phyloP scores from a whole-genome alignment of 2,329 filamentous ascomycete species.

The Acrocalymma vagum region DNA sequence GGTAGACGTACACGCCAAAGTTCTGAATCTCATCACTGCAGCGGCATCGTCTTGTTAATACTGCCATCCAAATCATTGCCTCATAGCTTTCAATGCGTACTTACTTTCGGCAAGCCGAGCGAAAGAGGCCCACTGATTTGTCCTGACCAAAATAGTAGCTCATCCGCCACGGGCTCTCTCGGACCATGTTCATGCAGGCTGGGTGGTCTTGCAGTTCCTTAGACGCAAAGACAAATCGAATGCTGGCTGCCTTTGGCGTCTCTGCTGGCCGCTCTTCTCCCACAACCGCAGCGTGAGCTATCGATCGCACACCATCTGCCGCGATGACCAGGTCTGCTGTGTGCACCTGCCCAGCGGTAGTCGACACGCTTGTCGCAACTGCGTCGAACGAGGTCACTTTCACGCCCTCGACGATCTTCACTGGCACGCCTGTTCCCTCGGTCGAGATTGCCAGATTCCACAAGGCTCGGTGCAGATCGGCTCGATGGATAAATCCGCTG shows the following conservation, averaged over 20 bases:
- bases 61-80: slow-evolving; percentile 4
- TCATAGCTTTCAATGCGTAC: slow-evolving; percentile 5
- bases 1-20: slow-evolving; percentile 10
- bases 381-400: slow-evolving; percentile 8
- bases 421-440: slow-evolving; percentile 5
- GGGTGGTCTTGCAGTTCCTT: slow-evolving; percentile 7
- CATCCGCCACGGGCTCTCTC: slow-evolving; percentile 4
- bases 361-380: not conserved
- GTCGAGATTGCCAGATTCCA: slow-evolving; percentile 5
- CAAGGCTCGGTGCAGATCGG: slow-evolving; percentile 9
- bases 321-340: slow-evolving; percentile 22
- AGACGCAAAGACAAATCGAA: slow-evolving; percentile 8
- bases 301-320: slow-evolving; percentile 25
- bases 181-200: slow-evolving; percentile 5
- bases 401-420: slow-evolving; percentile 8
- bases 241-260: slow-evolving; percentile 4
- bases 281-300: slow-evolving; percentile 1
- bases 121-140: slow-evolving; percentile 7
- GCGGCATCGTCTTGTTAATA: slow-evolving; percentile 7
- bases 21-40: slow-evolving; percentile 10
- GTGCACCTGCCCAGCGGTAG: slow-evolving; percentile 2
- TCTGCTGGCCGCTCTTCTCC: slow-evolving; percentile 5
- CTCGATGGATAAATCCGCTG: slow-evolving; percentile 10
- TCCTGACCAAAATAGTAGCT: slow-evolving; percentile 8
- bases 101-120: slow-evolving; percentile 9